phyloP scores from a whole-genome alignment of 2,329 filamentous ascomycete species.

The Zasmidium citrigriseum region DNA sequence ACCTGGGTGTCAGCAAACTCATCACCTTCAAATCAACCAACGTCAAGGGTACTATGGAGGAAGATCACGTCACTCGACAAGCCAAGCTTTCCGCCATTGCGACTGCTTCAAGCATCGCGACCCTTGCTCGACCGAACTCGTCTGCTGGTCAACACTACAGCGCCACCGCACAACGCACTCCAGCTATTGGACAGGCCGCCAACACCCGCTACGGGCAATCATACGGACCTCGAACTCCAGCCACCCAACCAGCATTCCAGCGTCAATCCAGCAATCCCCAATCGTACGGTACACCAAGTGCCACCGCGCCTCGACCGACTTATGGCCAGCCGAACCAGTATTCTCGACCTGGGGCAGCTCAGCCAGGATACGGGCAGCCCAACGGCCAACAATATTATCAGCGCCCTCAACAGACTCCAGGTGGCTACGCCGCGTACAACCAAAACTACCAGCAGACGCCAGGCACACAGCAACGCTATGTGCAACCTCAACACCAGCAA shows the following conservation, averaged over 20 bases:
- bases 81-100: constrained; percentile 41
- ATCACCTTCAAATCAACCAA: constrained; percentile 72
- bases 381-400: constrained; percentile 29
- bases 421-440: constrained; percentile 24
- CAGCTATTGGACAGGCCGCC: constrained; percentile 36
- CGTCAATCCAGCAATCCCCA: constrained; percentile 30
- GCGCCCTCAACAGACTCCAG: constrained; percentile 18
- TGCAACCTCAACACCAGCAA: constrained; percentile 22
- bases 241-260: constrained; percentile 27
- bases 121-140: constrained; percentile 31
- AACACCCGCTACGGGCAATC: constrained; percentile 37
- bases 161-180: constrained; percentile 34
- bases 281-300: constrained; percentile 30
- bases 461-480: constrained; percentile 26
- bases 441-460: constrained; percentile 26
- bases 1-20: constrained; percentile 78
- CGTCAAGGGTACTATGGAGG: constrained; percentile 78
- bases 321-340: constrained; percentile 31
- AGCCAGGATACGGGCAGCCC: constrained; percentile 25
- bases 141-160: constrained; percentile 35
- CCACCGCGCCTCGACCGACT: constrained; percentile 20
- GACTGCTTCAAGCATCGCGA: constrained; percentile 33
- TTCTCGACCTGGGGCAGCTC: constrained; percentile 25
- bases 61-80: constrained; percentile 63
- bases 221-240: constrained; percentile 27